Evolutionary conservation across 768 basidiomycete genomes (phyloP).

Genomic region (Lactarius vividus): DNA sequence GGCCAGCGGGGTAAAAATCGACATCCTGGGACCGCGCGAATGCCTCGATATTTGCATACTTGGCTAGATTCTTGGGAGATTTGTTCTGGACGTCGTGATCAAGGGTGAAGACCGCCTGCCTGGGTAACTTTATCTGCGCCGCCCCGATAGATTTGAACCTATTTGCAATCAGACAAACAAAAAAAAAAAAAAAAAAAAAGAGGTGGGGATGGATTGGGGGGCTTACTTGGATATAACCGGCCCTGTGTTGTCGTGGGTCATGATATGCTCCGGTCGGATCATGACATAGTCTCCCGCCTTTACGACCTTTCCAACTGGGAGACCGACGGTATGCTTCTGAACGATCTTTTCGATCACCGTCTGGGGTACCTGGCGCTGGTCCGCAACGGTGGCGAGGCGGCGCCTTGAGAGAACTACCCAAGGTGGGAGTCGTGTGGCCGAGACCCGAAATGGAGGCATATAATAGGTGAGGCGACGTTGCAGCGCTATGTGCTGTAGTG

Average conservation of each 20-base stretch:
- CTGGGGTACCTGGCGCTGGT: slow-evolving; percentile 53
- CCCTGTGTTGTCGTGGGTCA: slow-evolving; percentile 98
- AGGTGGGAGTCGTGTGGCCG: slow-evolving; percentile 2
- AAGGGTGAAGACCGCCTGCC: slow-evolving; percentile 91
- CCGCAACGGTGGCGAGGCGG: slow-evolving; percentile 31
- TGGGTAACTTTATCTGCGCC: slow-evolving; percentile 72
- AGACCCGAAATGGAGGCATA: slow-evolving; percentile 12
- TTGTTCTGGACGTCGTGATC: slow-evolving; percentile 99
- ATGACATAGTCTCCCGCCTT: slow-evolving; percentile 99
- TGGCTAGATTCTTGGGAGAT: slow-evolving; percentile 82
- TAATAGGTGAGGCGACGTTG: neutral
- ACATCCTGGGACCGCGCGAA: slow-evolving; percentile 83
- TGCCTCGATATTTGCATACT: slow-evolving; percentile 88
- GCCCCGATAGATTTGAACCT: slow-evolving; percentile 97
- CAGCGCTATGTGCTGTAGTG: neutral
- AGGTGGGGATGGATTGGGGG: neutral
- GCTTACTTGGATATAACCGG: slow-evolving; percentile 95
- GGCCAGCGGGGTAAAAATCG: slow-evolving; percentile 96
- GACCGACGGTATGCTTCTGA: slow-evolving; percentile 92
- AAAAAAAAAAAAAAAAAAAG: slow-evolving; percentile 3
- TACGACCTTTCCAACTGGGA: slow-evolving; percentile 74
- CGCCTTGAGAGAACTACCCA: slow-evolving; percentile 3
- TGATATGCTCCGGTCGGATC: slow-evolving; percentile 97
- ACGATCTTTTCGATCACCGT: slow-evolving; percentile 97
- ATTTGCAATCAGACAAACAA: slow-evolving; percentile 12